phyloP scores from a whole-genome alignment of 202 grass and related monocot genomes.

The Bolboschoenoplectus hybrid region DNA sequence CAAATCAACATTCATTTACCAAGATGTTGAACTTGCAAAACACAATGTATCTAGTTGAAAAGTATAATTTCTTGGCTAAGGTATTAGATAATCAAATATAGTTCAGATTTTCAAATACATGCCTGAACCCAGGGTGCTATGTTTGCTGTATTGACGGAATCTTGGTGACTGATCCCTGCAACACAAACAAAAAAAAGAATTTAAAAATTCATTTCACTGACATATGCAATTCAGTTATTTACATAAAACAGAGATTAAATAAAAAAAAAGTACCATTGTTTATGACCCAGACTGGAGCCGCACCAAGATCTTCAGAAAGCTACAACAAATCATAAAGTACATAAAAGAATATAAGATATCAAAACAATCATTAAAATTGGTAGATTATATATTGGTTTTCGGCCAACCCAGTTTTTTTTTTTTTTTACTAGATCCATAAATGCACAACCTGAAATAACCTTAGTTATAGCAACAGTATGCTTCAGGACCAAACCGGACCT shows the following conservation, averaged over 20 bases:
- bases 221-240: neutral
- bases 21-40: conserved; percentile 22
- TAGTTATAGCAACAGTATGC: conserved; percentile 3
- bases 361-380: conserved; percentile 14
- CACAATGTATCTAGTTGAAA: neutral
- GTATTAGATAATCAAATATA: neutral
- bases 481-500: neutral
- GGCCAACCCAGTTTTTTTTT: neutral
- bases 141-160: conserved; percentile 51
- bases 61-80: neutral
- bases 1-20: conserved; percentile 17
- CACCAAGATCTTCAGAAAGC: conserved; percentile 84
- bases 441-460: neutral
- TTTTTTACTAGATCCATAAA: neutral
- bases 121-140: conserved; percentile 71
- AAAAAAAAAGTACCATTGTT: conserved; percentile 71
- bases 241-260: neutral
- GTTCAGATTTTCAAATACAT: conserved; percentile 31
- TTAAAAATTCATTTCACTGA: neutral
- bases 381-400: neutral
- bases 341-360: conserved; percentile 38
- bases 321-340: conserved; percentile 44
- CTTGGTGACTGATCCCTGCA: conserved; percentile 69
- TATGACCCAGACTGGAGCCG: conserved; percentile 90
- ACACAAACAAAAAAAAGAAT: conserved; percentile 34